Conservation (phyloP, 805 yeast species). For the Cyberlindnera euphorbiiphila region DNA sequence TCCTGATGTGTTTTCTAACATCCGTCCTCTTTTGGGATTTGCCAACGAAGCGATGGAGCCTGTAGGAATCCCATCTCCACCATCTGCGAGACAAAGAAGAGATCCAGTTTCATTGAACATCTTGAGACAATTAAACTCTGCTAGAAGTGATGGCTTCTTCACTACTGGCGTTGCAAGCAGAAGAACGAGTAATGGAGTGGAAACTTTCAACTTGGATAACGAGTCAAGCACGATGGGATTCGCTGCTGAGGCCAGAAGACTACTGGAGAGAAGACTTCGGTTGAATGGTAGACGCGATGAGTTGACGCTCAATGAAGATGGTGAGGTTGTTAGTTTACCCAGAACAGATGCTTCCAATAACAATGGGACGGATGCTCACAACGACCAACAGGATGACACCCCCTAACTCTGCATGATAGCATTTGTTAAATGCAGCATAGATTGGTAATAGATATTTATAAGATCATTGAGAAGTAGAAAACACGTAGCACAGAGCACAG, state of each 20-base stretch:
- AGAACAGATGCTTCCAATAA: neutral
- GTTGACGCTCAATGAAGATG: slow-evolving; percentile 9
- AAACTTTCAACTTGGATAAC: slow-evolving; percentile 16
- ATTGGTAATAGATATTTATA: too few species aligned
- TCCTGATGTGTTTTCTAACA: slow-evolving; percentile 1
- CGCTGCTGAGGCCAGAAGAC: slow-evolving; percentile 6
- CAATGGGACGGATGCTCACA: too few species aligned
- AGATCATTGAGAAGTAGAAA: too few species aligned
- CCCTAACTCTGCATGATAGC: too few species aligned
- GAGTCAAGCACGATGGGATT: slow-evolving; percentile 6
- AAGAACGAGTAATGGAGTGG: slow-evolving; percentile 25
- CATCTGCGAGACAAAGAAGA: slow-evolving; percentile 5
- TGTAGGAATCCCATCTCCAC: neutral
- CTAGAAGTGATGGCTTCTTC: slow-evolving; percentile 13
- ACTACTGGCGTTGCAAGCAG: slow-evolving; percentile 23
- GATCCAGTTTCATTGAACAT: slow-evolving; percentile 10
- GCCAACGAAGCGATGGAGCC: neutral
- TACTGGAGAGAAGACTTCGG: slow-evolving; percentile 7
- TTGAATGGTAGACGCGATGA: slow-evolving; percentile 1
- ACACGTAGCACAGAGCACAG: too few species aligned
- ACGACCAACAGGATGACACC: too few species aligned
- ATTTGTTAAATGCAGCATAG: too few species aligned
- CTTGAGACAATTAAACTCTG: slow-evolving; percentile 9
- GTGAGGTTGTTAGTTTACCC: slow-evolving; percentile 3
- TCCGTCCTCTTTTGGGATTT: slow-evolving; percentile 8